phyloP scores from a whole-genome alignment of 2,329 filamentous ascomycete genomes.

The Pseudofabraea citricarpa region DNA sequence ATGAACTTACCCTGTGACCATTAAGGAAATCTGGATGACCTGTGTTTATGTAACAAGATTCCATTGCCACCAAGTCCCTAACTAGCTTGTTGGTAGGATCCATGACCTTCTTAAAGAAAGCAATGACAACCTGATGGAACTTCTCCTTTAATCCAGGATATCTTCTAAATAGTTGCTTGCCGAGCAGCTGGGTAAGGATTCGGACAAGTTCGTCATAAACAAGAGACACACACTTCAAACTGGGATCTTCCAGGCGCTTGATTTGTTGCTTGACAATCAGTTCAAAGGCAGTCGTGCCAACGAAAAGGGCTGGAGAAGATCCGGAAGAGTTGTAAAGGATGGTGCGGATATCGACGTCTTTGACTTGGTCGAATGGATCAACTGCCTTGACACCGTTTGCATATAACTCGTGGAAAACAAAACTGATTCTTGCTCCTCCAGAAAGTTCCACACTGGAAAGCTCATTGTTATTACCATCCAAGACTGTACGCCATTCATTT shows the following conservation, averaged over 20 bases:
- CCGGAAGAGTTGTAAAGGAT: slow-evolving; percentile 99
- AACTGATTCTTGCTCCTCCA: slow-evolving; percentile 95
- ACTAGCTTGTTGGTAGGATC: slow-evolving; percentile 98
- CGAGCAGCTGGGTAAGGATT: slow-evolving; percentile 84
- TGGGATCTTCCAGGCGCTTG: slow-evolving; percentile 91
- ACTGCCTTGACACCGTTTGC: slow-evolving; percentile 96
- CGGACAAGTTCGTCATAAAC: slow-evolving; percentile 97
- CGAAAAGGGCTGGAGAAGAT: slow-evolving; percentile 91
- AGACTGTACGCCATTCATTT: slow-evolving; percentile 92
- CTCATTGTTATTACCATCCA: slow-evolving; percentile 96
- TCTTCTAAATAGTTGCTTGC: slow-evolving; percentile 83
- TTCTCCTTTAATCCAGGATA: slow-evolving; percentile 97
- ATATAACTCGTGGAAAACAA: slow-evolving; percentile 98
- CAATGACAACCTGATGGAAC: slow-evolving; percentile 86
- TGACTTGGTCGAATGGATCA: slow-evolving; percentile 95
- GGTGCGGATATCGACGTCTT: slow-evolving; percentile 94
- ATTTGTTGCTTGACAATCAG: slow-evolving; percentile 99
- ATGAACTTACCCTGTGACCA: slow-evolving; percentile 84
- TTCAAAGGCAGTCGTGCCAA: slow-evolving; percentile 97
- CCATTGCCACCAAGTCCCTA: slow-evolving; percentile 88
- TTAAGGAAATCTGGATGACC: slow-evolving; percentile 97
- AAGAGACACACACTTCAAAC: slow-evolving; percentile 92
- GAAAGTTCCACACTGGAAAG: slow-evolving; percentile 92
- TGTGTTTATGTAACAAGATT: slow-evolving; percentile 96
- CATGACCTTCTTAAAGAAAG: slow-evolving; percentile 98